Conservation (phyloP, 768 basidiomycete species). For the Brasilioporus rufonigricans region DNA sequence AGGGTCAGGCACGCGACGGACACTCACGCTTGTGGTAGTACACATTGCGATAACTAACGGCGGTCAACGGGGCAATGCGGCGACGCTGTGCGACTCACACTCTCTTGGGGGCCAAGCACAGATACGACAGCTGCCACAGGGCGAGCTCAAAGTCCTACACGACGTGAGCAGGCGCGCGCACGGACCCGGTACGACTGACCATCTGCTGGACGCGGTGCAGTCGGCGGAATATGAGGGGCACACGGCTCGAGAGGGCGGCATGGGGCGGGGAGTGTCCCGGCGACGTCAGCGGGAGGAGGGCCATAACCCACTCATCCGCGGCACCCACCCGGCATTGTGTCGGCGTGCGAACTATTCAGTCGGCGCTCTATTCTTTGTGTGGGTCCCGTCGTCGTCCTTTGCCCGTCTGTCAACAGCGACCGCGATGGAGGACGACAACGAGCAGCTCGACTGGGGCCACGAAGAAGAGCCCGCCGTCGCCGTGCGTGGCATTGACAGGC, state of each 20-base stretch:
- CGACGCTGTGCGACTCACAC: conserved; percentile 54
- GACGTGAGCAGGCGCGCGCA: not conserved
- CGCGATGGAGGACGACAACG: conserved; percentile 64
- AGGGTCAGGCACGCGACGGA: not conserved
- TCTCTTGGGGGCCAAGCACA: conserved; percentile 88
- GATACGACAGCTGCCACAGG: conserved; percentile 92
- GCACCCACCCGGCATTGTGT: conserved; percentile 22
- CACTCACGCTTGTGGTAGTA: conserved; percentile 94
- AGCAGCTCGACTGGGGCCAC: conserved; percentile 69
- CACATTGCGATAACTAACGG: conserved; percentile 82
- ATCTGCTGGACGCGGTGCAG: conserved; percentile 84
- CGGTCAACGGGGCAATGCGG: conserved; percentile 10
- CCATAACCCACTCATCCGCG: conserved; percentile 19
- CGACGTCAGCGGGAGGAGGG: conserved; percentile 34
- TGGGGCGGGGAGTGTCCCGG: conserved; percentile 20
- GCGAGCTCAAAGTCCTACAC: conserved; percentile 93
- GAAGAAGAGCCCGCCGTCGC: conserved; percentile 45
- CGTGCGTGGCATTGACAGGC: conserved; percentile 41
- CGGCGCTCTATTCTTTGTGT: conserved; percentile 8
- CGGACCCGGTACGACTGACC: conserved; percentile 42
- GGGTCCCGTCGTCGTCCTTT: conserved; percentile 13
- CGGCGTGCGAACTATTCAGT: conserved; percentile 16
- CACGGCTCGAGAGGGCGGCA: conserved; percentile 43
- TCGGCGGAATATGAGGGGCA: conserved; percentile 79
- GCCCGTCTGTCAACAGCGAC: conserved; percentile 14